Evolutionary conservation across 768 basidiomycete species (phyloP).

Genomic region (Mycena latifolia): DNA sequence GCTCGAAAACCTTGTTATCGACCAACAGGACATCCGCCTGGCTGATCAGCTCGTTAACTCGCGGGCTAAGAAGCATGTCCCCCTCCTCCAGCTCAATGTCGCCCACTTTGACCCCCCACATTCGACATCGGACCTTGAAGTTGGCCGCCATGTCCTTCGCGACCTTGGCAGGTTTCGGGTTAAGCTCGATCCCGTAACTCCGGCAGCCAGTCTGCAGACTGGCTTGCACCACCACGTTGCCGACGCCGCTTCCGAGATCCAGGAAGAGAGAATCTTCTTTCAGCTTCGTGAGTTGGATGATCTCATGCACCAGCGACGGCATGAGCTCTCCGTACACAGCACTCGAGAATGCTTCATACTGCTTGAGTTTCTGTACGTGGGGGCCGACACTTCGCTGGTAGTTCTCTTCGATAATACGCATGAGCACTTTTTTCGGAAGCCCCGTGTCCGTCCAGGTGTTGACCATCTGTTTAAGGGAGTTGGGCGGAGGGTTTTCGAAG

Average conservation of each 20-base stretch:
- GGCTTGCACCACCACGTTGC: constrained; percentile 86
- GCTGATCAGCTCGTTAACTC: constrained; percentile 77
- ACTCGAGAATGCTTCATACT: constrained; percentile 87
- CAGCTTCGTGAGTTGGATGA: constrained; percentile 68
- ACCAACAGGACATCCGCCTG: constrained; percentile 93
- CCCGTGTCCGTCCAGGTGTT: constrained; percentile 64
- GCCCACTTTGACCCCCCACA: constrained; percentile 91
- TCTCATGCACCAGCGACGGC: constrained; percentile 84
- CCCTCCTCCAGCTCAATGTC: constrained; percentile 86
- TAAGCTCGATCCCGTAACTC: constrained; percentile 84
- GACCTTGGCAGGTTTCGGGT: constrained; percentile 84
- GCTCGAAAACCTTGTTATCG: constrained; percentile 88
- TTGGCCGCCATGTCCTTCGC: constrained; percentile 82
- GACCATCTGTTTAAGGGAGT: constrained; percentile 62
- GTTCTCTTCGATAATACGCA: constrained; percentile 88
- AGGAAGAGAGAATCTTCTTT: constrained; percentile 76
- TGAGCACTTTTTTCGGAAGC: constrained; percentile 74
- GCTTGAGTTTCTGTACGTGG: constrained; percentile 80
- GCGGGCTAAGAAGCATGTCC: constrained; percentile 80
- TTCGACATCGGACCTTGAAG: constrained; percentile 79
- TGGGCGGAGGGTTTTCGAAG: constrained; percentile 58
- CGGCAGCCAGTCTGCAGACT: constrained; percentile 84
- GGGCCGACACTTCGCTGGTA: constrained; percentile 96
- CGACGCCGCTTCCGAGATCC: constrained; percentile 90
- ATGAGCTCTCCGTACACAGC: constrained; percentile 93